phyloP scores from a whole-genome alignment of 805 yeast species.

The Candida maris region DNA sequence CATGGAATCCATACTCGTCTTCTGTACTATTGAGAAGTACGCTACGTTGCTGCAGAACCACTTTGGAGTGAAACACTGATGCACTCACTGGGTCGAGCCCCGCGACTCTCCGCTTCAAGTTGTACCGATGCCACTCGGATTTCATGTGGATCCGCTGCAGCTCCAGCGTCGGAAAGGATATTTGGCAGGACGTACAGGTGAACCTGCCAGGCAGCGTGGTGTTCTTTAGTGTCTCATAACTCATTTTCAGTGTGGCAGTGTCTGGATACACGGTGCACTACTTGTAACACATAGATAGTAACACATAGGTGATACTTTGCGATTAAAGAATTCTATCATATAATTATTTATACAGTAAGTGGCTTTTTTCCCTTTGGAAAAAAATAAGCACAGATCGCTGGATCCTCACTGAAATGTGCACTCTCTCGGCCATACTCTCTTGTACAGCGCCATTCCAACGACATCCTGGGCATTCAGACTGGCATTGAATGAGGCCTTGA shows the following conservation, averaged over 20 bases:
- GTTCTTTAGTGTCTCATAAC: conserved; percentile 6
- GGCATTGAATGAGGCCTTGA: conserved; percentile 92
- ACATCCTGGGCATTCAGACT: conserved; percentile 88
- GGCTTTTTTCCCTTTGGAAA: no score
- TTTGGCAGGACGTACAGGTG: conserved; percentile 89
- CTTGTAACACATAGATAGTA: no score
- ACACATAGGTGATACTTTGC: no score
- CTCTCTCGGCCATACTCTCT: conserved; percentile 84
- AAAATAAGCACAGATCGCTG: no score
- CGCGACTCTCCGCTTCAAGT: conserved; percentile 89
- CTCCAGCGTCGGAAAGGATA: conserved; percentile 75
- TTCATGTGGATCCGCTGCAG: conserved; percentile 92
- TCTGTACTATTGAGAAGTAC: conserved; percentile 30
- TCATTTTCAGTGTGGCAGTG: no score
- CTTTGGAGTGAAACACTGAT: conserved; percentile 27
- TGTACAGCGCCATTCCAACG: conserved; percentile 89
- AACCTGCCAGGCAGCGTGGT: conserved; percentile 23
- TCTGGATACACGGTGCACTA: no score
- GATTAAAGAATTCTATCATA: no score
- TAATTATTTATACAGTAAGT: no score
- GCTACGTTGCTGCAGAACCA: conserved; percentile 24
- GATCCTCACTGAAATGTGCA: not conserved
- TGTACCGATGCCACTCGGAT: conserved; percentile 97
- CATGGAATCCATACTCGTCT: conserved; percentile 54
- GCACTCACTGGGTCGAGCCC: conserved; percentile 59